phyloP scores from a whole-genome alignment of 2,329 filamentous ascomycete species.

The Phyllosticta paracitricarpa region DNA sequence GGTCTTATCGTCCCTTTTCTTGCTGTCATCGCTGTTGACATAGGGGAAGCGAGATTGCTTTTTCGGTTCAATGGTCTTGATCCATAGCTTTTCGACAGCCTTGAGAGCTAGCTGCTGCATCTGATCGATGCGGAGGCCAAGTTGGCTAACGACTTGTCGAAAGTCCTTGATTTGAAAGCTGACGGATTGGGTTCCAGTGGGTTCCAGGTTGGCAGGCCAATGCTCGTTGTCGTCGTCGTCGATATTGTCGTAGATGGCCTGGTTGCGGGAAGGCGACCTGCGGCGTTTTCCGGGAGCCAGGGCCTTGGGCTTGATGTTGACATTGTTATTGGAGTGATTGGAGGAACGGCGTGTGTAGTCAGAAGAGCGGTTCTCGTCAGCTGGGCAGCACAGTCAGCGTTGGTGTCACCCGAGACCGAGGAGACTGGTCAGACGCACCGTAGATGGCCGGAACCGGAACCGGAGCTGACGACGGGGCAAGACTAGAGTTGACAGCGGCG shows the following conservation, averaged over 20 bases:
- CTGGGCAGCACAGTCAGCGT: constrained; percentile 9
- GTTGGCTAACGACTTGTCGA: neutral
- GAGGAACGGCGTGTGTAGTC: neutral
- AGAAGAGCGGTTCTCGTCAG: constrained; percentile 7
- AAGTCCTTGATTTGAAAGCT: constrained; percentile 5
- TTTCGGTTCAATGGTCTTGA: constrained; percentile 65
- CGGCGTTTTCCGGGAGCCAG: constrained; percentile 6
- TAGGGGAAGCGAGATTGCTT: constrained; percentile 70
- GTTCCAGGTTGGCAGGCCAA: constrained; percentile 5
- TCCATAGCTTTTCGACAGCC: constrained; percentile 63
- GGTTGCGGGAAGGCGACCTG: constrained; percentile 9
- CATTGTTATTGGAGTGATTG: neutral
- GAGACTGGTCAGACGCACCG: constrained; percentile 5
- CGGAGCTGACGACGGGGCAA: neutral
- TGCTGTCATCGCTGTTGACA: constrained; percentile 52
- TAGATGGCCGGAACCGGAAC: neutral
- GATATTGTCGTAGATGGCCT: constrained; percentile 5
- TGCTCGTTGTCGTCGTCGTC: constrained; percentile 7
- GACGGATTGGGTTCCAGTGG: neutral
- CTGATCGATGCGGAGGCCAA: constrained; percentile 44
- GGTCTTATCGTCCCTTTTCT: constrained; percentile 15
- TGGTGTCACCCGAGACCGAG: constrained; percentile 1
- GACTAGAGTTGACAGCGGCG: neutral
- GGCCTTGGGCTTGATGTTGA: constrained; percentile 3
- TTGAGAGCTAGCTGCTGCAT: constrained; percentile 65